Base-by-base conservation (phyloP, 768 basidiomycete species). In the Mycena pura region DNA sequence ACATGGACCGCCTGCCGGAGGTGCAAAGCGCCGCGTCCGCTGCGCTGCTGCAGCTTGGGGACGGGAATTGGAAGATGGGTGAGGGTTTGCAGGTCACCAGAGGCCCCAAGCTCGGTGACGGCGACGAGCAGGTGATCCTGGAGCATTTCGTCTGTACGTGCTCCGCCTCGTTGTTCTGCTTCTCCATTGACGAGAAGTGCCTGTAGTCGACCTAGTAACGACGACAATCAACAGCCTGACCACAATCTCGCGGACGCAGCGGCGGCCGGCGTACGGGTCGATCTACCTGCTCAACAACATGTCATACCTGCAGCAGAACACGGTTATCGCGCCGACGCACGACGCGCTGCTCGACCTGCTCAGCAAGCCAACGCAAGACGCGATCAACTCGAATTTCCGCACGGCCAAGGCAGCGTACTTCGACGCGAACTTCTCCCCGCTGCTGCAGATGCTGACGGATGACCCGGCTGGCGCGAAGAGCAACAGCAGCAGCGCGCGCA, bases 1-100 rank as follows among this genome's bases (percentile, higher is more conserved):
- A 91, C 69, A 70, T 95, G 62, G 84, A 90, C 55, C 80, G 83
- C 51, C 75, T 95, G 3, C 90, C 91, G 0, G 84, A 88, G 48
- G 89, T 93, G 3, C 82, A 86, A 54, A 80, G 77, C 17, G 91
- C 90, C 1, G 90, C 88, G 10, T 83, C 83, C 1, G 78, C 89
- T 1, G 86, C 88, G 0, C 76, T 94, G 34, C 71, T 86, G 38
- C 84, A 86, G 2, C 82, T 95, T 1, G 93, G 93, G 0, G 92
- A 95, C 60, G 93, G 93, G 10, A 94, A 94, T 65, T 94, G 93
- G 93, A 91, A 86, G 74, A 94, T 95, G 92, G 93, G 93, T 5
- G 91, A 92, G 61, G 92, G 91, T 6, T 81, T 91, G 21, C 81
- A 82, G 66, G 85, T 89, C 6, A 84, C 83, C 10, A 86, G 84